These are phyloP conservation scores for Rhizophora mangle DNA, from an alignment of 345 rosid species.

Conservation along the genomic window DNA sequence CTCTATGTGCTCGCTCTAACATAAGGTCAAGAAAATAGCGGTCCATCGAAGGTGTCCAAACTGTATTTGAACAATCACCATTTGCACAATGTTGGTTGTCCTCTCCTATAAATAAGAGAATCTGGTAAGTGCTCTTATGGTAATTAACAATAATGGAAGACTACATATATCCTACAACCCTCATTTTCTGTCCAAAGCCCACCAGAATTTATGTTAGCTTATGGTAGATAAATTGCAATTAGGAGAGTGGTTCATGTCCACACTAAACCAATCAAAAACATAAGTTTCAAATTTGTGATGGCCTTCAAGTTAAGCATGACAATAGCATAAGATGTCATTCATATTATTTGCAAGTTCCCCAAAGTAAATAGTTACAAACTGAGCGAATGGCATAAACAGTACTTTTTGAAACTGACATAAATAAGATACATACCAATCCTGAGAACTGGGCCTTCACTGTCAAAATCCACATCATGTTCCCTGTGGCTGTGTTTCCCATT, in stretches of 20 bases:
- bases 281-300: too few species aligned
- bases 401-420: constrained; percentile 6
- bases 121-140: neutral
- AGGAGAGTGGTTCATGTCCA: too few species aligned
- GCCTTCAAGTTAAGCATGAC: too few species aligned
- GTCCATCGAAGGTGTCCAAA: constrained; percentile 50
- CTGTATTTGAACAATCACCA: constrained; percentile 23
- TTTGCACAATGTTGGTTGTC: constrained; percentile 20
- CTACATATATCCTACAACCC: neutral
- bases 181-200: neutral
- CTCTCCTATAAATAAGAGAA: constrained; percentile 28
- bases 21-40: constrained; percentile 49
- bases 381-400: neutral
- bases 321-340: too few species aligned
- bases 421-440: constrained; percentile 32
- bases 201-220: too few species aligned
- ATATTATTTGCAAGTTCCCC: too few species aligned
- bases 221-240: too few species aligned
- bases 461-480: constrained; percentile 18
- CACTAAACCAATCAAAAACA: too few species aligned
- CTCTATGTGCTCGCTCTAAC: constrained; percentile 38
- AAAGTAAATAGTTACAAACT: too few species aligned
- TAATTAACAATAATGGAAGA: neutral
- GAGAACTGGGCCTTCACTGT: constrained; percentile 19
- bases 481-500: constrained; percentile 21